Evolutionary conservation across 2,329 filamentous ascomycete genomes (phyloP).

Genomic region (Neonectria sp.): DNA sequence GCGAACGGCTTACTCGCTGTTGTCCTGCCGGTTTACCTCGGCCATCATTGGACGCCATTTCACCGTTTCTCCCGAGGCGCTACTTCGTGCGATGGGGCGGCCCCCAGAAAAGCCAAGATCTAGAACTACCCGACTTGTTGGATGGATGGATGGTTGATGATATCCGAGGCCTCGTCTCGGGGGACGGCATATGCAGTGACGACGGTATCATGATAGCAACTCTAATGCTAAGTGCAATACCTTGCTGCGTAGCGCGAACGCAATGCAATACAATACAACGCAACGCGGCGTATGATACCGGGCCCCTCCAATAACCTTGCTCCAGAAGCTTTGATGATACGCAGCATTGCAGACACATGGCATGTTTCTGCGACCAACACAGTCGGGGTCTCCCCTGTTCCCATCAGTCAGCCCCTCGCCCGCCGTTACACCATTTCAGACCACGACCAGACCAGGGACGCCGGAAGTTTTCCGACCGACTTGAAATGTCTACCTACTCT

Average conservation of each 20-base stretch:
- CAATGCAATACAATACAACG: background rate
- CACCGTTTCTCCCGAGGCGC: background rate
- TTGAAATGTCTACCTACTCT: background rate
- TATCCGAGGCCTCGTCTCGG: background rate
- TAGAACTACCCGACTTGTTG: constrained; percentile 4
- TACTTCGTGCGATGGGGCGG: background rate
- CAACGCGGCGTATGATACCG: background rate
- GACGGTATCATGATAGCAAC: background rate
- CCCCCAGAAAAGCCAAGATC: background rate
- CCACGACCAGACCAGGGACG: background rate
- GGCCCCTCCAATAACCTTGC: background rate
- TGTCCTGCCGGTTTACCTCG: background rate
- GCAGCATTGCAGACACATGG: background rate
- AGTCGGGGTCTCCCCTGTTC: constrained; percentile 13
- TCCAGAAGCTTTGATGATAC: background rate
- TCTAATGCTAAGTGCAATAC: background rate
- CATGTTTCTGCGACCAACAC: constrained; percentile 15
- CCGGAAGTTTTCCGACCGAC: constrained; percentile 29
- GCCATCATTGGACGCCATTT: background rate
- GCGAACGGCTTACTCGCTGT: constrained; percentile 8
- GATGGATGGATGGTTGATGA: background rate
- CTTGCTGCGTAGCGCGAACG: too few species aligned
- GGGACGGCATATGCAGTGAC: background rate
- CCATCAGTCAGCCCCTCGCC: background rate
- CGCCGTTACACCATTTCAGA: background rate